Conservation (phyloP, 2,329 filamentous ascomycete species). For the Hypoxylon sp. region DNA sequence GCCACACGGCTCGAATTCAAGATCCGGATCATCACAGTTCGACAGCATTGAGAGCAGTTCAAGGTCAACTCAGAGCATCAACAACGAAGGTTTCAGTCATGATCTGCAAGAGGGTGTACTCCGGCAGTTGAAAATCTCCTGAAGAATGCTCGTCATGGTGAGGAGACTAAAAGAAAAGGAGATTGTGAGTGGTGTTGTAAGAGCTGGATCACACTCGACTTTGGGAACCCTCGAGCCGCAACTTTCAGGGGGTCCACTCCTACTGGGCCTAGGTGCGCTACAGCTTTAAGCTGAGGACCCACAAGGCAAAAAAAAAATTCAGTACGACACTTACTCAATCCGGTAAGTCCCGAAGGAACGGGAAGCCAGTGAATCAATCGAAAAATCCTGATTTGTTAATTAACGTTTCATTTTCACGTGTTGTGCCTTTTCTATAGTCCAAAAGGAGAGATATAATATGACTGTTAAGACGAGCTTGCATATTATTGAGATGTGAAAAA, state of each 20-base stretch:
- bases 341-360: slow-evolving; percentile 35
- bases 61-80: slow-evolving; percentile 11
- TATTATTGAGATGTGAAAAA: not conserved
- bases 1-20: slow-evolving; percentile 36
- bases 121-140: slow-evolving; percentile 6
- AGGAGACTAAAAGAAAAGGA: slow-evolving; percentile 24
- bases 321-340: slow-evolving; percentile 33
- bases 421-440: slow-evolving; percentile 3
- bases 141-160: slow-evolving; percentile 24
- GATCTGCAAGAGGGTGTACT: slow-evolving; percentile 7
- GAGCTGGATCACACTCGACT: slow-evolving; percentile 39
- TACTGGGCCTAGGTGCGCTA: not conserved
- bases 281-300: slow-evolving; percentile 18
- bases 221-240: slow-evolving; percentile 37
- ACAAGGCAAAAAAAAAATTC: slow-evolving; percentile 28
- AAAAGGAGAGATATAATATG: slow-evolving; percentile 4
- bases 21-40: slow-evolving; percentile 19
- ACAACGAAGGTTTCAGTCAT: not conserved
- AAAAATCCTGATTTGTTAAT: slow-evolving; percentile 16
- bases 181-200: slow-evolving; percentile 37
- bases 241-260: slow-evolving; percentile 28
- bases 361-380: slow-evolving; percentile 37
- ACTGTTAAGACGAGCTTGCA: not conserved
- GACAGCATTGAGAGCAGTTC: slow-evolving; percentile 5
- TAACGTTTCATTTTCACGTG: slow-evolving; percentile 31